Evolutionary conservation across 2,329 filamentous ascomycete species (phyloP).

Genomic region (Aspergillus tanneri): DNA sequence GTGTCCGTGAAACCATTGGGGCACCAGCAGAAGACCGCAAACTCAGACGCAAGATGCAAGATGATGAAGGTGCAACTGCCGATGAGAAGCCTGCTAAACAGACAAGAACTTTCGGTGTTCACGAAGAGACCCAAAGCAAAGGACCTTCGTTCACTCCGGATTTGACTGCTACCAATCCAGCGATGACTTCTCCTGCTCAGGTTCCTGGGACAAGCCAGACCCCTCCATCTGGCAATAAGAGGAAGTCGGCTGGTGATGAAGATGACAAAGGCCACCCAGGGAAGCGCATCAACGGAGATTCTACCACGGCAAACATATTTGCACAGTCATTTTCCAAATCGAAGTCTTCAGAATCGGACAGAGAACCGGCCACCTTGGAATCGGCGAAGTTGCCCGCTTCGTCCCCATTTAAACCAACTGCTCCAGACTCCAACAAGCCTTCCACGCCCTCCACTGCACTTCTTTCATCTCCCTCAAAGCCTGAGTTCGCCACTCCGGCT

Average conservation of each 20-base stretch:
- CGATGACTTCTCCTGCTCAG: conserved; percentile 3
- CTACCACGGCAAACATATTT: conserved; percentile 32
- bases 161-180: conserved; percentile 8
- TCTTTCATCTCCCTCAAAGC: conserved; percentile 22
- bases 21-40: conserved; percentile 29
- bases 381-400: conserved; percentile 7
- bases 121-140: neutral
- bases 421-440: conserved; percentile 18
- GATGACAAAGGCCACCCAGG: conserved; percentile 12
- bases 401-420: conserved; percentile 18
- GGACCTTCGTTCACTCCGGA: conserved; percentile 2
- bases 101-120: conserved; percentile 17
- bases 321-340: conserved; percentile 31
- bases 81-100: conserved; percentile 25
- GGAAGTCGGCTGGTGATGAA: conserved; percentile 22
- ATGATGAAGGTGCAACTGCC: conserved; percentile 18
- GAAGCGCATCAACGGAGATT: conserved; percentile 26
- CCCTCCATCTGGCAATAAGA: conserved; percentile 16
- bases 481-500: conserved; percentile 17
- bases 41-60: conserved; percentile 29
- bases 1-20: conserved; percentile 39
- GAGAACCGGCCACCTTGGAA: conserved; percentile 6
- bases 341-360: conserved; percentile 16
- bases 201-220: conserved; percentile 13
- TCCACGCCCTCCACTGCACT: conserved; percentile 24